Base-by-base conservation (phyloP, 192 early-diverging fungal genomes). In the Funneliformis geosporum region DNA sequence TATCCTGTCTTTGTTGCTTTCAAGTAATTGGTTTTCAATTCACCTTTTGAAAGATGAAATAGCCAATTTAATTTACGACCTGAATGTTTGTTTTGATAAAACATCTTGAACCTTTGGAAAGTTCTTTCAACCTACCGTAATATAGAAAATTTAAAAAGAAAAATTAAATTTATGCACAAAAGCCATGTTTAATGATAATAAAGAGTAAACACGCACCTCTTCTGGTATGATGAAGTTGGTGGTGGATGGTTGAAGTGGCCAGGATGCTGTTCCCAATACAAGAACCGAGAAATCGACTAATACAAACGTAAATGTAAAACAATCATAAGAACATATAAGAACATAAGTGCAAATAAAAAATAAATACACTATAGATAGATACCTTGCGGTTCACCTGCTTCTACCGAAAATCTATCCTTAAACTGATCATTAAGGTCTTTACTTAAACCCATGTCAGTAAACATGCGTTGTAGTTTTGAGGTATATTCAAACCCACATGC, bases 401-500 rank as follows among this genome's bases (percentile, higher is more conserved):
- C 67, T 8, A 33, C 12, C 25, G 46, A 40, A 60, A 85, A 78
- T 6, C 82, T 73, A 10, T 93, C 92, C 84, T 88, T 93, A 87
- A 98, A 98, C 66, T 88, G 86, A 47, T 93, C 91, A 47, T 96
- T 94, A 80, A 98, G 85, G 50, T 97, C 96, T 82, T 94, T 95
- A 83, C 96, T 96, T 21, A 98, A 80, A 23, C 89, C 89, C 81
- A 99, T 95, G 80, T 99, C 98, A 25, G 89, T 92, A 81, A 99
- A 98, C 98, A 99, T 98, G 67, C 95, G 91, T 85, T 95, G 91
- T 70, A 99, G 88, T 81, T 97, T 97, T 73, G 88, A 90, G 0
- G 96, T 99, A 83, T 97, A 97, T 84, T 99, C 98, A 59, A 94
- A 91, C 23, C 98, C 97, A 82, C 96, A 96, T 8, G 94, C 93